Percentiles rank a stretch among this genome's conserved stretches.
Conservation (phyloP, 2,329 filamentous ascomycete species). For the Fusarium devonianum region DNA sequence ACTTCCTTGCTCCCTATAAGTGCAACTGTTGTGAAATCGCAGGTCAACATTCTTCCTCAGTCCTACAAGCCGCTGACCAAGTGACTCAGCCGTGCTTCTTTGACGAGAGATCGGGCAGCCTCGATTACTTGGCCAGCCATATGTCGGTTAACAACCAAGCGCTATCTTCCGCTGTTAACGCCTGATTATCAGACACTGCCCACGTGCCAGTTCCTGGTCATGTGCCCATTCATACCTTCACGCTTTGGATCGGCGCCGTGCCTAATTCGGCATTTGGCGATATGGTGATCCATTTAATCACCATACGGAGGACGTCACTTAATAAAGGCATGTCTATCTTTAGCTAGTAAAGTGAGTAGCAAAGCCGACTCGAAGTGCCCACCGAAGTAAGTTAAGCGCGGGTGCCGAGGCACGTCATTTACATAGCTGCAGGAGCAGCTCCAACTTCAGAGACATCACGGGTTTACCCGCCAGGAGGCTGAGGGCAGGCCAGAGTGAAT, state of each 20-base stretch:
- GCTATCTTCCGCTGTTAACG: background rate
- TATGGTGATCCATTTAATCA: slow-evolving; percentile 30
- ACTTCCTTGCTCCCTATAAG: slow-evolving; percentile 12
- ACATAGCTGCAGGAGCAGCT: no score
- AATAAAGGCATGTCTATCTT: no score
- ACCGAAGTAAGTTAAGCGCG: slow-evolving; percentile 7
- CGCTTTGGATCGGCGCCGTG: slow-evolving; percentile 25
- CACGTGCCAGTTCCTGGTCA: slow-evolving; percentile 31
- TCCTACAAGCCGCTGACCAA: no score
- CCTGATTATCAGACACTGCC: slow-evolving; percentile 20
- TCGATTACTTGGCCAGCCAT: no score
- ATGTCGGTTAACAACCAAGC: no score
- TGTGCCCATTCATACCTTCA: slow-evolving; percentile 31
- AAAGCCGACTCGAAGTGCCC: no score
- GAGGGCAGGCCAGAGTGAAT: background rate
- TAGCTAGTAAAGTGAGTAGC: no score
- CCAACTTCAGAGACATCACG: no score
- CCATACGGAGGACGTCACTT: background rate
- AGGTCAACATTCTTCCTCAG: background rate
- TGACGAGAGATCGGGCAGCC: no score
- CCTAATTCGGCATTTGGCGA: slow-evolving; percentile 29
- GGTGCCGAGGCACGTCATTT: slow-evolving; percentile 1
- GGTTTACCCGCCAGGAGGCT: background rate
- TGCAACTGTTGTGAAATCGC: background rate
- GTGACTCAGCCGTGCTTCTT: background rate